Base-by-base conservation (phyloP, 2,329 filamentous ascomycete genomes). In the Pestalotiopsis sp. region DNA sequence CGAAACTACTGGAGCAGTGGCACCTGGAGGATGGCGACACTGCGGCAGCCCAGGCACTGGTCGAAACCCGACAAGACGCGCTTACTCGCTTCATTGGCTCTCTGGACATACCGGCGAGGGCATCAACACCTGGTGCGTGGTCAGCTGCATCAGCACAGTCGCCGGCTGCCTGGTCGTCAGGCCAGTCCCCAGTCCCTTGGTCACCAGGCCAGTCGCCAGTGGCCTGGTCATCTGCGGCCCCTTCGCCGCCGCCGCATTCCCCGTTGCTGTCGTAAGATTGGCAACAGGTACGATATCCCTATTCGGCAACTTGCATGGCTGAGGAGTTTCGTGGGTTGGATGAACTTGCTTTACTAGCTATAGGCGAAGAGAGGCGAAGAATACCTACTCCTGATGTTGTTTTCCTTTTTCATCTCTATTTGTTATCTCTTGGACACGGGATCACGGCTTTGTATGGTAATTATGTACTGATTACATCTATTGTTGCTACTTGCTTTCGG, bases 1-100 rank as follows among this genome's bases (percentile, higher is more conserved):
- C 55, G 38, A 67, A 67, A 63, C 31, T 67, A n/a, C 65, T 67
- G 9, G 65, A 61, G 39, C 25, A 52, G 27, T 67, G 65, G 65
- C 39, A 63, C 36, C 36, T 59, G 25, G 57, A 67, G 27, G 65
- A 52, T 36, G 65, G 65, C 14, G 59, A 67, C 36, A 62, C 39
- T 23, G 52, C 38, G 11, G 64, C 64, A 12, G 64, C 64, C 5
- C 52, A 66, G 12, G 36, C 62, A 25, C 38, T 64, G 23, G 45
- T 55, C 12, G 17, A 55, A 23, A 64, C 23, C 20, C 27, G 59
- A 36, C n/a, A 20, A 36, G 59, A 62, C 38, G 31, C 59, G 17
- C 59, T 62, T 36, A 36, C 59, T 4, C 59, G 36, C 12, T 62
- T 62, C 17, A 36, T 62, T 5, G 59, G n/a, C 59, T 62, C 59